Evolutionary conservation across 257 asterid genomes (phyloP), one percentile per base, ranked within the genome.

Genomic region (Rubia yunnanensis): DNA sequence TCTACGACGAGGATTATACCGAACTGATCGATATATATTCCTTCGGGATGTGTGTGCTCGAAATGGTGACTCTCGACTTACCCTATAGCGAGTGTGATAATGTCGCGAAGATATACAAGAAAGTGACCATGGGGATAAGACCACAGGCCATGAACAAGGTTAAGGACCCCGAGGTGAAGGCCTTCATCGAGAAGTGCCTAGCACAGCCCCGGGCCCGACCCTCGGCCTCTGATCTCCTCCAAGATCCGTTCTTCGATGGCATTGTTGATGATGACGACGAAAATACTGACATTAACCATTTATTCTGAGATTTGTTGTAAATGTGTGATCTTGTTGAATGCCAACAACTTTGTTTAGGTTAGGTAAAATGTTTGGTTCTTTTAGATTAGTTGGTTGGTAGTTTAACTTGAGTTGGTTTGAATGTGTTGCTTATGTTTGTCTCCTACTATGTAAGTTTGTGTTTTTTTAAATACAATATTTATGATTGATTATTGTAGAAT

Each of bases 31-130:
- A 89, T 34, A 86, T 89, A 62, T 89, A 86, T 56, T 80, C 96
- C 10, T 89, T 89, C 1, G 96, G 95, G 10, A 85, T 86, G 96
- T 89, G 96, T 73, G 70, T 89, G 79, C 88, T 89, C 15, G 96
- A 86, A 84, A 76, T 89, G 91, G 91, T 86, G 63, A 85, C 95
- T 0, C 79, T 76, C 0, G 95, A 89, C 73, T 7, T 89, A 11
- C 95, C 96, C 0, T 89, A 89, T 57, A 82, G 74, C 1, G 95
- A 86, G 55, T 89, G 96, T 35, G 90, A 82, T 18, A 83, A 72
- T 31, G 81, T 86, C 32, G 96, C 87, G 18, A 80, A 81, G 81
- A 84, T 89, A 38, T 86, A 84, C 87, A 89, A 73, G 70, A 86
- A 83, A 73, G 96, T 89, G 62, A 77, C 76, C 9, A 76, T 85